A percentile compares a stretch with the other conserved stretches of the same genome.
phyloP scores from a whole-genome alignment of 2,329 filamentous ascomycete species.

The Aplosporella prunicola region DNA sequence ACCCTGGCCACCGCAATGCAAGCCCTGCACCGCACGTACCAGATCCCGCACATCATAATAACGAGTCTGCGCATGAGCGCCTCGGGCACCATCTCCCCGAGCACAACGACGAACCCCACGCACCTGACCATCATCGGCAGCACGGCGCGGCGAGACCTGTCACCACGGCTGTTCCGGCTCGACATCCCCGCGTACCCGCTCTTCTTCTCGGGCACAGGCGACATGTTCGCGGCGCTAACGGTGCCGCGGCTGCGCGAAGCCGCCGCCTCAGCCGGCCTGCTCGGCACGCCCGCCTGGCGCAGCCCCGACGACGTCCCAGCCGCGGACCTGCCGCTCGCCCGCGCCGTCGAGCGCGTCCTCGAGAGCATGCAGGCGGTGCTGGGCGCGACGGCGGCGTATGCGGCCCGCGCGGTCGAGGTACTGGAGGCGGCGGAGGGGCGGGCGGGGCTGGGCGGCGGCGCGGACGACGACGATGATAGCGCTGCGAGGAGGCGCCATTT shows the following conservation, averaged over 20 bases:
- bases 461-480: constrained; percentile 33
- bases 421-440: constrained; percentile 37
- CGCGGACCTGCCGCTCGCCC: constrained; percentile 69
- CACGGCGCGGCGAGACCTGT: constrained; percentile 53
- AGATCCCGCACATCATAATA: constrained; percentile 80
- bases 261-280: constrained; percentile 46
- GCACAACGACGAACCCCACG: constrained; percentile 28
- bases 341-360: constrained; percentile 75
- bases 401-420: constrained; percentile 50
- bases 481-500: constrained; percentile 47
- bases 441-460: constrained; percentile 31
- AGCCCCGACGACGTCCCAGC: constrained; percentile 62
- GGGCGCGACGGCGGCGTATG: constrained; percentile 55
- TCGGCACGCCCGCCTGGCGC: constrained; percentile 57
- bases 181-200: constrained; percentile 79
- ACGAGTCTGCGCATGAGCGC: constrained; percentile 68
- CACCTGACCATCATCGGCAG: constrained; percentile 66
- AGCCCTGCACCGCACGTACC: constrained; percentile 64
- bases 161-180: constrained; percentile 78
- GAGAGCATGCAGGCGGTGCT: constrained; percentile 89
- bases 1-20: constrained; percentile 67
- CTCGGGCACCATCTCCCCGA: constrained; percentile 30
- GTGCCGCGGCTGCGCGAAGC: constrained; percentile 82
- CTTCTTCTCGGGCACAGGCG: constrained; percentile 93
- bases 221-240: constrained; percentile 95